Conservation (phyloP, 208 protist species). For the Trypanosoma congolense region DNA sequence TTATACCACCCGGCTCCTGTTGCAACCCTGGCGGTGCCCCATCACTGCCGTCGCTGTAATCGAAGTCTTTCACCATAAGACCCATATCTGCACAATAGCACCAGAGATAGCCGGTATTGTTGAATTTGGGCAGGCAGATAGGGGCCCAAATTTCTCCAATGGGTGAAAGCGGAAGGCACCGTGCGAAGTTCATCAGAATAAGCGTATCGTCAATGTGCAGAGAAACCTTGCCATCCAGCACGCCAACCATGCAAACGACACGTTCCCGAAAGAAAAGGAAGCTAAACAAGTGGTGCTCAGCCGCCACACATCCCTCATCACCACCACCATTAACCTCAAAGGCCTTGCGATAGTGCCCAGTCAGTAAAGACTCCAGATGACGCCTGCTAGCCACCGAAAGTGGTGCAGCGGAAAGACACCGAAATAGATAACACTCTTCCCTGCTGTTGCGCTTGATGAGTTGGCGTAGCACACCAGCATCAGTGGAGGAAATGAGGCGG, state of each 20-base stretch:
- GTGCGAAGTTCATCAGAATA: constrained; percentile 56
- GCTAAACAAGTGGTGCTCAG: constrained; percentile 40
- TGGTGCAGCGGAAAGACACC: constrained; percentile 36
- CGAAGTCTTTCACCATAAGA: constrained; percentile 19
- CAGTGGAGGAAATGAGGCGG: constrained; percentile 43
- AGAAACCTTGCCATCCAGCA: constrained; percentile 4
- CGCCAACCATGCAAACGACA: constrained; percentile 28
- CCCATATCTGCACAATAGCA: constrained; percentile 51
- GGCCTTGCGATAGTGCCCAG: constrained; percentile 5
- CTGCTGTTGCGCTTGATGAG: constrained; percentile 43
- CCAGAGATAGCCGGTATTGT: constrained; percentile 74
- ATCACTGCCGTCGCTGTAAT: not conserved
- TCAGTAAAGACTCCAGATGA: constrained; percentile 13
- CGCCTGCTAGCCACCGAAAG: constrained; percentile 17
- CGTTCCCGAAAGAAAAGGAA: constrained; percentile 40
- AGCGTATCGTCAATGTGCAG: constrained; percentile 51
- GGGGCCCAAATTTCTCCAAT: constrained; percentile 64
- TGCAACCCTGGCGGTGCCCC: not conserved
- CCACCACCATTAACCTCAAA: not conserved
- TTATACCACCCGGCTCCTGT: not conserved
- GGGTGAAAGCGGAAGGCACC: constrained; percentile 39
- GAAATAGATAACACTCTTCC: constrained; percentile 39
- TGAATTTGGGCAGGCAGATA: constrained; percentile 68
- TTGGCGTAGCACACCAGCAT: constrained; percentile 38
- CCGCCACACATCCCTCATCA: not conserved